Base-by-base conservation (phyloP, 352 stramenopile species). In the Phytophthora macrochlamydospora region DNA sequence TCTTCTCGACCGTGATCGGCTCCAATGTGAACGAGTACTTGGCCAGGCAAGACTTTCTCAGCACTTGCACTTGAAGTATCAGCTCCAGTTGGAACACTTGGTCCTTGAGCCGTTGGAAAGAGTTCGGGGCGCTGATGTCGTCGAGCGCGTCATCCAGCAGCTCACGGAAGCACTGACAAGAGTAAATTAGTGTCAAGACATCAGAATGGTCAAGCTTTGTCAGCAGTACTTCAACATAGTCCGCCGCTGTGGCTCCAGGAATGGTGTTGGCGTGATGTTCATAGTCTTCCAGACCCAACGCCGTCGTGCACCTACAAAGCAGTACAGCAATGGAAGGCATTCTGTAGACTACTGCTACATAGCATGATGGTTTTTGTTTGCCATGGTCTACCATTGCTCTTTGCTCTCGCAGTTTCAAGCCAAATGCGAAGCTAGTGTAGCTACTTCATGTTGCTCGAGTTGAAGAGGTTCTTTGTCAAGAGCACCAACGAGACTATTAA, bases 31-130 rank as follows among this genome's bases (percentile, higher is more conserved):
- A 40, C 6, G 6, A 40, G 35, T 40, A 40, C 35, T 40, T 40
- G 35, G 35, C 35, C 35, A 11, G 6, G 35, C 35, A 11, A 40
- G 35, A 6, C 35, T 40, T 40, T 40, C 9, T 40, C 35, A 40
- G 35, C 35, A 40, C 9, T 40, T 40, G 35, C 35, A 40, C 35
- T 40, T 40, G 35, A 11, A 40, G 45, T 11, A 29, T 33, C 18
- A 71, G 42, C 13, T 62, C 30, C 43, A 67, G 35, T 9, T 28
- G 24, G n/a, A 69, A 32, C 7, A 40, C 35, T 40, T 40, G 35
- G 9, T 11, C 35, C 35, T 40, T 6, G 35, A 11, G 35, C 2
- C 8, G 11, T 30, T 51, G 9, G 49, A 46, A 42, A 63, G 46
- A 14, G 53, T 31, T 18, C 61, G 45, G 12, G 53, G 18, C 18